Percentiles rank a stretch among this genome's conserved stretches.
Evolutionary conservation across 2,329 filamentous ascomycete genomes (phyloP).

Genomic region (Simplicillium aogashimaense): DNA sequence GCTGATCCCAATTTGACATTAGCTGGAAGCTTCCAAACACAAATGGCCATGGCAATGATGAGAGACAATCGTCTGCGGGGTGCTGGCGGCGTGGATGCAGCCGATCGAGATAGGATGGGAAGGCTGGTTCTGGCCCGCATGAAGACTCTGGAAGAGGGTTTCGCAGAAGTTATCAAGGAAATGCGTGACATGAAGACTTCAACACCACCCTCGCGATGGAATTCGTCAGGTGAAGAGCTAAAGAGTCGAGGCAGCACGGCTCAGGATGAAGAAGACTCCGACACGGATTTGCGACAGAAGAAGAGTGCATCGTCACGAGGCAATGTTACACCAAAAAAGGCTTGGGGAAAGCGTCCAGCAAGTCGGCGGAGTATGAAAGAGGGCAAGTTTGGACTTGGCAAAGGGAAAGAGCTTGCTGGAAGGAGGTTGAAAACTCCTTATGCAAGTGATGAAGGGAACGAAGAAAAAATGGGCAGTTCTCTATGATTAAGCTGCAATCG

Average conservation of each 20-base stretch:
- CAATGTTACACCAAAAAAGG: constrained; percentile 15
- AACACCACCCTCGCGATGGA: constrained; percentile 37
- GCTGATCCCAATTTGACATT: constrained; percentile 53
- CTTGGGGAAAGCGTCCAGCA: constrained; percentile 15
- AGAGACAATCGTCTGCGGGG: constrained; percentile 42
- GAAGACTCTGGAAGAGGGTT: constrained; percentile 87
- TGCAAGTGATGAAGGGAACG: constrained; percentile 23
- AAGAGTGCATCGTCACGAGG: constrained; percentile 8
- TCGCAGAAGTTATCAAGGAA: constrained; percentile 76
- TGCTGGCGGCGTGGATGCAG: constrained; percentile 23
- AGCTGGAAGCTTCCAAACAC: constrained; percentile 70
- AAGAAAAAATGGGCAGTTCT: constrained; percentile 29
- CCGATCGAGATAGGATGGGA: constrained; percentile 58
- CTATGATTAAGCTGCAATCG: constrained; percentile 17
- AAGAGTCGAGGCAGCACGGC: constrained; percentile 9
- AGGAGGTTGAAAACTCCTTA: constrained; percentile 38
- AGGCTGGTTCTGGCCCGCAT: constrained; percentile 79
- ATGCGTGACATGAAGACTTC: constrained; percentile 54
- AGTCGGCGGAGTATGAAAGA: constrained; percentile 34
- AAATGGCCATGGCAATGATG: constrained; percentile 65
- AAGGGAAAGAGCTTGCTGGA: constrained; percentile 24
- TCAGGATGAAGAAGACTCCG: constrained; percentile 23
- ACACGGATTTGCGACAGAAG: constrained; percentile 16
- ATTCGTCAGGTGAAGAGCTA: constrained; percentile 37
- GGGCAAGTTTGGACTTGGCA: constrained; percentile 16